These are phyloP conservation scores for Colletotrichum falcatum DNA, from an alignment of 2,329 filamentous ascomycete genomes.

Conservation along the genomic window DNA sequence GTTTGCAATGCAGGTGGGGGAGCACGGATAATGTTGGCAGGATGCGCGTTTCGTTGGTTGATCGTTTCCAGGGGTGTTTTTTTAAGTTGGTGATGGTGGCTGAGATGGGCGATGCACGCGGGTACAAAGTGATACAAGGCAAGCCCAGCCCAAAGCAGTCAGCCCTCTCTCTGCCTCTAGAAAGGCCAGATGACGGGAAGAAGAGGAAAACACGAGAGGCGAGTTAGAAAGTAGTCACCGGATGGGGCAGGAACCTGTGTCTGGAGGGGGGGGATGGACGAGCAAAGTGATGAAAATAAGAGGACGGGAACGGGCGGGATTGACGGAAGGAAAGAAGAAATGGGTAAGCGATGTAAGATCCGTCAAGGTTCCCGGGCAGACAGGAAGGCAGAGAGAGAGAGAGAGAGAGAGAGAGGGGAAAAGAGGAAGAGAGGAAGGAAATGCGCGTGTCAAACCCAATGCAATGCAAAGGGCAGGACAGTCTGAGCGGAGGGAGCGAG, in stretches of 20 bases:
- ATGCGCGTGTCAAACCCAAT: conserved; percentile 16
- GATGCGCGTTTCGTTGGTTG: conserved; percentile 12
- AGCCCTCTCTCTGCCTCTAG: conserved; percentile 16
- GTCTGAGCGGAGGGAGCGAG: conserved; percentile 36
- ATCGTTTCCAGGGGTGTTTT: neutral
- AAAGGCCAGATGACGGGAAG: conserved; percentile 12
- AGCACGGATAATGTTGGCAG: conserved; percentile 7
- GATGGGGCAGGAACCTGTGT: neutral
- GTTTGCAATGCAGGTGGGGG: neutral
- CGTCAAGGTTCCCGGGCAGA: neutral
- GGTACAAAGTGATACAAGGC: neutral
- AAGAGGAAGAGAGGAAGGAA: neutral
- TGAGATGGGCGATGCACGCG: neutral
- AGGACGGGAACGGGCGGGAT: neutral
- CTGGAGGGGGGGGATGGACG: neutral
- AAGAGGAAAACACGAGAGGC: neutral
- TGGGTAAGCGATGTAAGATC: neutral
- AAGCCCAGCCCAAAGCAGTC: too few relatives aligned
- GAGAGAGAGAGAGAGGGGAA: neutral
- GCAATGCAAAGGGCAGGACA: conserved; percentile 13
- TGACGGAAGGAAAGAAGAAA: neutral
- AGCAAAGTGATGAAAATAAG: neutral
- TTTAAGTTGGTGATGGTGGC: neutral
- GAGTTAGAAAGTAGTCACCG: neutral
- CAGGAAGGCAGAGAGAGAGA: neutral